Evolutionary conservation across 345 rosid genomes (phyloP).

Genomic region (Eucalyptus marginata): DNA sequence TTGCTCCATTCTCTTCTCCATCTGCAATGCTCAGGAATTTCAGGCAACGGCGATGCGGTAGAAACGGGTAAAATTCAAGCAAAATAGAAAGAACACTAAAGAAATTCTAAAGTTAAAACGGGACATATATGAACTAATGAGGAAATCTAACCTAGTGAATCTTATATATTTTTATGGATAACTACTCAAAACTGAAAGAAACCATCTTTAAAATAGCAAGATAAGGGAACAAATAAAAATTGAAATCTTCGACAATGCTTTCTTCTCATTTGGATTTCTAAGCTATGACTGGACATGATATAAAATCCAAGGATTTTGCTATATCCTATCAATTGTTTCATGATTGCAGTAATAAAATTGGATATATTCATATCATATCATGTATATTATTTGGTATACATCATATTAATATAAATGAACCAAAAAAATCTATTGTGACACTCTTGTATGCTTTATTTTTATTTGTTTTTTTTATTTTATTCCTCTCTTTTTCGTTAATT

Average conservation of each 20-base stretch:
- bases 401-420: no score
- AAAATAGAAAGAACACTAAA: neutral
- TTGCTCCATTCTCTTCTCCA: neutral
- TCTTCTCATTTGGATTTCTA: neutral
- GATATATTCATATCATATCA: no score
- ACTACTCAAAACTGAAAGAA: neutral
- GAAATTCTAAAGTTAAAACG: neutral
- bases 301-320: no score
- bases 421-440: no score
- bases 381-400: no score
- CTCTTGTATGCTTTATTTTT: no score
- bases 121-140: neutral
- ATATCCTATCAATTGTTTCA: no score
- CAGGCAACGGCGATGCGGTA: neutral
- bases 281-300: no score
- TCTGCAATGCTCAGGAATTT: neutral
- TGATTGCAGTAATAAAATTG: no score
- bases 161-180: neutral
- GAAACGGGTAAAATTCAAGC: neutral
- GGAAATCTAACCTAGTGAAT: neutral
- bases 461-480: no score
- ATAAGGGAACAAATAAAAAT: neutral
- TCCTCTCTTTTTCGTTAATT: no score
- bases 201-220: neutral
- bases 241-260: neutral